These are phyloP conservation scores for Cryphonectria radicalis DNA, from an alignment of 2,329 filamentous ascomycete genomes.

Conservation along the genomic window DNA sequence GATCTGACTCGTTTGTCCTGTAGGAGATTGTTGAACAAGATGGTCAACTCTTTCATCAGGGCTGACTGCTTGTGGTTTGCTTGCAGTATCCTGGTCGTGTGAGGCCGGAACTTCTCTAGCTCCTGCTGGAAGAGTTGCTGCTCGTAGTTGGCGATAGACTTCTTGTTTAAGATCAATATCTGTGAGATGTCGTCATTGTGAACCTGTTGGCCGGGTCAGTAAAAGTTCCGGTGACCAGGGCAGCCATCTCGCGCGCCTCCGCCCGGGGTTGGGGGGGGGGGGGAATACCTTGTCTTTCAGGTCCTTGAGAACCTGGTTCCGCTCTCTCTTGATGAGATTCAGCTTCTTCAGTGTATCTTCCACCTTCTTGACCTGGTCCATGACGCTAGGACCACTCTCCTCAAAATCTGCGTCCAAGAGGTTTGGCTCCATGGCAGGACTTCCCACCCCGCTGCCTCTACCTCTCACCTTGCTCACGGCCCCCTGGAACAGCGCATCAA, in stretches of 20 bases:
- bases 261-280: no score
- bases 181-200: conserved; percentile 98
- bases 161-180: conserved; percentile 96
- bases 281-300: conserved; percentile 87
- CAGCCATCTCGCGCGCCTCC: no score
- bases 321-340: conserved; percentile 88
- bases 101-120: conserved; percentile 93
- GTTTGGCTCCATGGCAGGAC: conserved; percentile 66
- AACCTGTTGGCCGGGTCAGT: conserved; percentile 59
- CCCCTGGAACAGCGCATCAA: conserved; percentile 85
- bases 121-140: conserved; percentile 91
- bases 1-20: conserved; percentile 93
- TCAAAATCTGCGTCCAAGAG: conserved; percentile 91
- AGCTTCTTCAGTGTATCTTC: conserved; percentile 91
- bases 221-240: neutral
- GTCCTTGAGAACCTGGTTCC: conserved; percentile 91
- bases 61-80: conserved; percentile 95
- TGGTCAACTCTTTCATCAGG: conserved; percentile 91
- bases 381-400: conserved; percentile 77
- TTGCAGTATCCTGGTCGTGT: conserved; percentile 88
- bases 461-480: conserved; percentile 80
- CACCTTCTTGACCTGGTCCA: conserved; percentile 86
- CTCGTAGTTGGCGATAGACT: conserved; percentile 90
- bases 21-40: conserved; percentile 81
- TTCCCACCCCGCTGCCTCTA: conserved; percentile 64